phyloP scores from a whole-genome alignment of 805 yeast species.

The Sugiyamaella marilandica region DNA sequence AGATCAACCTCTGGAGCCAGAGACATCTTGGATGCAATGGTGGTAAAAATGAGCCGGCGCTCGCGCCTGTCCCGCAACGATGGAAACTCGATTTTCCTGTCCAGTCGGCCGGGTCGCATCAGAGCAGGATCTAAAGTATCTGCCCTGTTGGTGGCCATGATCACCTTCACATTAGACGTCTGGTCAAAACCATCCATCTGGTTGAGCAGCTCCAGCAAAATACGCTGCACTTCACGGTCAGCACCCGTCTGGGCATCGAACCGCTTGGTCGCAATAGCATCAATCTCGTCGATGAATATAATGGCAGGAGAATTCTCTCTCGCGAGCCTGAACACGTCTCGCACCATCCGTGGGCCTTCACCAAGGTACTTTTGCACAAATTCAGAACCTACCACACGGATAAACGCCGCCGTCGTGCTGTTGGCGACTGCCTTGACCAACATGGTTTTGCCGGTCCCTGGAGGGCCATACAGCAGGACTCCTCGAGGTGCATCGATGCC shows the following conservation, averaged over 20 bases:
- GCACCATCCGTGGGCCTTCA: conserved; percentile 99
- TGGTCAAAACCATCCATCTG: conserved; percentile 99
- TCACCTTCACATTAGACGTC: conserved; percentile 88
- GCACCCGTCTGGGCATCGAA: conserved; percentile 99
- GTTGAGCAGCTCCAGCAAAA: conserved; percentile 86
- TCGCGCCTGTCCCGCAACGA: conserved; percentile 95
- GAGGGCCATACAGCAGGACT: conserved; percentile 96
- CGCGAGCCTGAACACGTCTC: conserved; percentile 96
- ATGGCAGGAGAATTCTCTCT: conserved; percentile 96
- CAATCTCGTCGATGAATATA: conserved; percentile 96
- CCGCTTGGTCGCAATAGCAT: conserved; percentile 98
- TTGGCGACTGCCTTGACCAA: conserved; percentile 98
- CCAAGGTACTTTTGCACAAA: conserved; percentile 97
- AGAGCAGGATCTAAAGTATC: conserved; percentile 98
- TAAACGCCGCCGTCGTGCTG: conserved; percentile 90
- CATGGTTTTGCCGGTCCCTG: conserved; percentile 99
- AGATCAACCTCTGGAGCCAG: conserved; percentile 96
- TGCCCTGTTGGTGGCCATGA: conserved; percentile 99
- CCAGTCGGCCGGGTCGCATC: conserved; percentile 96
- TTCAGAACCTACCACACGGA: conserved; percentile 96
- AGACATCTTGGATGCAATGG: conserved; percentile 96
- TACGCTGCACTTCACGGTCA: conserved; percentile 98
- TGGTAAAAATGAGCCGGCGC: conserved; percentile 90
- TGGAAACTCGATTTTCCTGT: conserved; percentile 97
- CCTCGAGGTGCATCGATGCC: conserved; percentile 99